Percentiles rank a stretch among this genome's conserved stretches.
phyloP scores from a whole-genome alignment of 768 basidiomycete genomes.

The Boletus eberwhitei region DNA sequence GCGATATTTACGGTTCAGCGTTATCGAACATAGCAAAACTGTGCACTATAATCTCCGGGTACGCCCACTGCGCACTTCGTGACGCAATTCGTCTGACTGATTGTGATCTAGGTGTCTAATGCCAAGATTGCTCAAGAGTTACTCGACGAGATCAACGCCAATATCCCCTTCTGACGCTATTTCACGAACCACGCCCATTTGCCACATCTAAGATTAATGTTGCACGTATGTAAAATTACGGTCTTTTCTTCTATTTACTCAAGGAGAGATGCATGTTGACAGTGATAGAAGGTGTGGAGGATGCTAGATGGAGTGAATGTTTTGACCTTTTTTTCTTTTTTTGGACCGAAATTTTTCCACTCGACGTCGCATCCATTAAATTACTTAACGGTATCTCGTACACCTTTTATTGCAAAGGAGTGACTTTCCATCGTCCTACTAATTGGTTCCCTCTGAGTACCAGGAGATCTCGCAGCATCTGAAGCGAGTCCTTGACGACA shows the following conservation, averaged over 20 bases:
- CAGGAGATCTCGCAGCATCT: conserved; percentile 86
- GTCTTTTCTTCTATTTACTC: conserved; percentile 28
- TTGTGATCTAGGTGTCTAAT: conserved; percentile 50
- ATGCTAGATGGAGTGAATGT: conserved; percentile 13
- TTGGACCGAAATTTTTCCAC: conserved; percentile 9
- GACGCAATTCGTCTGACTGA: not conserved
- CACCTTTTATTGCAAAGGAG: conserved; percentile 18
- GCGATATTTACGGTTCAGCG: conserved; percentile 74
- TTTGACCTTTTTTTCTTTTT: not conserved
- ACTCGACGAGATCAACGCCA: conserved; percentile 49
- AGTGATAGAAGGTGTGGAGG: conserved; percentile 21
- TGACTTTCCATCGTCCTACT: conserved; percentile 68
- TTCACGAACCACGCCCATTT: conserved; percentile 18
- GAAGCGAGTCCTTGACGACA: conserved; percentile 77
- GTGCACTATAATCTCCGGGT: conserved; percentile 78
- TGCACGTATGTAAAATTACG: conserved; percentile 31
- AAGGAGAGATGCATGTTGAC: conserved; percentile 22
- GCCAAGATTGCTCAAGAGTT: conserved; percentile 71
- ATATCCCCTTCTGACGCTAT: conserved; percentile 35
- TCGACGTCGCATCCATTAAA: conserved; percentile 22
- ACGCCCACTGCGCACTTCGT: conserved; percentile 21
- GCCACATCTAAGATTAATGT: conserved; percentile 35
- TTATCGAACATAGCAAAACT: conserved; percentile 56
- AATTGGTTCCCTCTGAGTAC: conserved; percentile 80
- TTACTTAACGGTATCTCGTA: conserved; percentile 25